A percentile compares a stretch with the other conserved stretches of the same genome.
phyloP scores from a whole-genome alignment of 192 early-diverging fungal genomes.

The Umbelopsis sp. region DNA sequence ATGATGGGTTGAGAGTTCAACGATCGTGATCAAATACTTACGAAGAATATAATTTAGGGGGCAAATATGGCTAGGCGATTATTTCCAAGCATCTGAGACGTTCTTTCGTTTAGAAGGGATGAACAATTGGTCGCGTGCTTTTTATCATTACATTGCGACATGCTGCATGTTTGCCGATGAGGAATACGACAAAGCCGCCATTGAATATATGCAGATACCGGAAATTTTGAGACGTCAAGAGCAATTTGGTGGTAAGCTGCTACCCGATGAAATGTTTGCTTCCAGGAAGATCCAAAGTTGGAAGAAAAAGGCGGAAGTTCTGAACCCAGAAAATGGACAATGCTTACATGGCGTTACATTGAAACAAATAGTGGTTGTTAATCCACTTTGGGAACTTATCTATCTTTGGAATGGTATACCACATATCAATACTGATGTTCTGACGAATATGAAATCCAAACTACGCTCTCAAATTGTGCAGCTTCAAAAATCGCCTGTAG shows the following conservation, averaged over 20 bases:
- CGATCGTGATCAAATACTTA: neutral
- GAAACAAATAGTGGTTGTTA: conserved; percentile 25
- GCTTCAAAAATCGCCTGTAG: neutral
- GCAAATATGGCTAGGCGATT: conserved; percentile 40
- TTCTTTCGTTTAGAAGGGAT: conserved; percentile 46
- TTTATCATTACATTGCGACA: conserved; percentile 45
- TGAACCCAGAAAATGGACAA: neutral
- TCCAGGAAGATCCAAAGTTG: conserved; percentile 31
- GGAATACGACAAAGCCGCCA: conserved; percentile 39
- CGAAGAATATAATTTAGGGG: conserved; percentile 23
- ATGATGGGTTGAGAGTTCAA: neutral
- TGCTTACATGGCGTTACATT: conserved; percentile 23
- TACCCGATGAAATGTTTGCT: conserved; percentile 39
- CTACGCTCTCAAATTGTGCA: conserved; percentile 18
- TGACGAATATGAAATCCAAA: conserved; percentile 19
- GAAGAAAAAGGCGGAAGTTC: neutral
- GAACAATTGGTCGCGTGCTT: conserved; percentile 41
- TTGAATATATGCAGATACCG: conserved; percentile 41
- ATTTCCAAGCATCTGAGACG: conserved; percentile 46
- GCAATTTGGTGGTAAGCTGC: conserved; percentile 18
- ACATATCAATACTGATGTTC: conserved; percentile 9
- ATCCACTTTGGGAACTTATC: conserved; percentile 44
- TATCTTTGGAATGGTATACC: conserved; percentile 44
- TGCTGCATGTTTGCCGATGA: conserved; percentile 44
- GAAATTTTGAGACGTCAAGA: conserved; percentile 19